These are phyloP conservation scores for Secale cereale DNA, from an alignment of 176 grass and related monocot species.

Conservation along the genomic window DNA sequence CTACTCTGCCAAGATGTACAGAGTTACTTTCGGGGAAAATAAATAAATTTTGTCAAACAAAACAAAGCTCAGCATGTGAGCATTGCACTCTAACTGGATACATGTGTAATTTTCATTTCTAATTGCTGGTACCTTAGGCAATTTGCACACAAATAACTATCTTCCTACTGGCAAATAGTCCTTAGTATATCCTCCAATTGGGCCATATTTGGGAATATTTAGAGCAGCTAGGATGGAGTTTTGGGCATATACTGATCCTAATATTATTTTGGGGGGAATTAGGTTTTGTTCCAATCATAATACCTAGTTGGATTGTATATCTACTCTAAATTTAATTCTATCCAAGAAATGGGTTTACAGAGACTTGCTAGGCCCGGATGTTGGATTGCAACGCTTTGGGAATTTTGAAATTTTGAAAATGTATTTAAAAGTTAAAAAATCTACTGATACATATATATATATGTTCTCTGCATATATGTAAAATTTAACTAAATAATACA, in stretches of 20 bases:
- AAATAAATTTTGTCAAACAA: neutral
- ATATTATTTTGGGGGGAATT: neutral
- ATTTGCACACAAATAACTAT: neutral
- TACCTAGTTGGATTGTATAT: neutral
- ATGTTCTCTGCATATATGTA: too few relatives aligned
- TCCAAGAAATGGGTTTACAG: neutral
- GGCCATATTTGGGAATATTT: neutral
- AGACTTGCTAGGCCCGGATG: too few relatives aligned
- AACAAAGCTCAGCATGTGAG: conserved; percentile 13
- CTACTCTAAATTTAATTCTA: neutral
- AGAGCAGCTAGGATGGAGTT: neutral
- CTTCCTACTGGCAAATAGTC: neutral
- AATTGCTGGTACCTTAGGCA: neutral
- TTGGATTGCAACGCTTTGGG: too few relatives aligned
- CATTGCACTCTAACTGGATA: neutral
- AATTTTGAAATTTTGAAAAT: too few relatives aligned
- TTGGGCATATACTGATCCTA: neutral
- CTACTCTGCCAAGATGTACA: neutral
- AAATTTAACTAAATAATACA: neutral
- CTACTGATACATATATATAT: too few relatives aligned
- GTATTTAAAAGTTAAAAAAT: too few relatives aligned
- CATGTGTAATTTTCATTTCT: neutral
- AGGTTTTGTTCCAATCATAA: neutral
- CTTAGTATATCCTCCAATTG: neutral
- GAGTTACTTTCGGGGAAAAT: conserved; percentile 11